Base-by-base conservation (phyloP, 164 flowering plant species). In the Platanus orientalis region DNA sequence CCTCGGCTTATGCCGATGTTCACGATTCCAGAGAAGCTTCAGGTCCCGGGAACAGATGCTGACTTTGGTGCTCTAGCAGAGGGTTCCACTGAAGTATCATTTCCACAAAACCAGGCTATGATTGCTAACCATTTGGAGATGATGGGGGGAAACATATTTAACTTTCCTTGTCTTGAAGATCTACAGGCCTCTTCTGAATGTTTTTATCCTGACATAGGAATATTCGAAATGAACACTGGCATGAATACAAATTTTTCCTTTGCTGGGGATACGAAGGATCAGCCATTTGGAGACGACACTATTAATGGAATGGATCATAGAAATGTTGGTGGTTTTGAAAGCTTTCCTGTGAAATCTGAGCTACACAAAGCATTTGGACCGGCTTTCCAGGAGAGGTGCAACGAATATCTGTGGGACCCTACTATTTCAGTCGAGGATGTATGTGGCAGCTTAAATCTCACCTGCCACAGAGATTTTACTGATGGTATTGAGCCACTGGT, bases 311-410 rank as follows among this genome's bases (percentile, higher is more conserved):
- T 42, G 14, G 57, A 45, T 58, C 36, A 39, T 42, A 54, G 20
- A 34, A 67, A 27, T 53, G 21, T 3, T 5, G 48, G 36, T 62
- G 67, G 52, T 58, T 52, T 68, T 60, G 66, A 74, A 30, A 77
- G 68, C 29, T 80, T 83, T 60, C 79, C 88, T 16, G 26, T 32
- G 20, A 80, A 72, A 7, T 78, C 72, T 59, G 92, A 85, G 57
- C 76, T 81, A 26, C 78, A 79, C 58, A 72, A 81, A 73, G 88
- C 78, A 60, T 82, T 81, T 57, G 85, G 24, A 59, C 64, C 65
- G n/a, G n/a, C n/a, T 60, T 81, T 24, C 58, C 32, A n/a, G 60
- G 20, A 40, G 29, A 59, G 57, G 44, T 34, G 57, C 42, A 54
- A 58, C 61, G 75, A 57, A 7, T 29, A 51, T 51, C 24, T 30